A percentile compares a stretch with the other conserved stretches of the same genome.
phyloP scores from a whole-genome alignment of 2,329 filamentous ascomycete genomes.

The Aspergillus amoenus region DNA sequence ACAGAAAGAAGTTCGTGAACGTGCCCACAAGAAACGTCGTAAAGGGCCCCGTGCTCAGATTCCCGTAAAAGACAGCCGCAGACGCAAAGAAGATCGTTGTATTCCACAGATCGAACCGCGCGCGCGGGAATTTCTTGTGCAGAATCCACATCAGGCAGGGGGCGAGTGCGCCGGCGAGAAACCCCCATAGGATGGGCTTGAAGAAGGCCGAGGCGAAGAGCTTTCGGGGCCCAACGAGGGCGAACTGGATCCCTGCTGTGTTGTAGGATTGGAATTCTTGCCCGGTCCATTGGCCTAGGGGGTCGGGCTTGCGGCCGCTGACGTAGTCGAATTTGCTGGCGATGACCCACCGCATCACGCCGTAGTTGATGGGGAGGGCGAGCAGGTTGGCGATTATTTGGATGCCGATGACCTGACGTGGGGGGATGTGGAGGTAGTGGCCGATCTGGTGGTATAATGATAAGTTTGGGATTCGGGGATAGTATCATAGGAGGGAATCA shows the following conservation, averaged over 20 bases:
- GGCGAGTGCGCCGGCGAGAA: constrained; percentile 31
- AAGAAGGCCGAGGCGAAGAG: constrained; percentile 32
- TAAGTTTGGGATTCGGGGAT: background rate
- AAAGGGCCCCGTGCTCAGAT: constrained; percentile 60
- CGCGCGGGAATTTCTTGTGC: constrained; percentile 53
- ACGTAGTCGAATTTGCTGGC: constrained; percentile 58
- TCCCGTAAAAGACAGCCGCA: constrained; percentile 59
- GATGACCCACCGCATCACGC: constrained; percentile 60
- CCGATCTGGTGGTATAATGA: constrained; percentile 43
- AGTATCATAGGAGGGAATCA: background rate
- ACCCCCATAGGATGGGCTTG: constrained; percentile 30
- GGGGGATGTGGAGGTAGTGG: constrained; percentile 63
- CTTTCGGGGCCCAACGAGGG: constrained; percentile 49
- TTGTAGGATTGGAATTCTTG: constrained; percentile 53
- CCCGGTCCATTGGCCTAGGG: constrained; percentile 62
- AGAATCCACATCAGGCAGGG: constrained; percentile 48
- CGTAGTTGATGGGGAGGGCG: constrained; percentile 62
- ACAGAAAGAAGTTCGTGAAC: constrained; percentile 61
- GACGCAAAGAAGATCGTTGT: constrained; percentile 62
- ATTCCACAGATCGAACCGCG: constrained; percentile 60
- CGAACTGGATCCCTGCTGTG: constrained; percentile 60
- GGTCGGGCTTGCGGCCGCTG: constrained; percentile 52
- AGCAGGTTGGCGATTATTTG: constrained; percentile 60
- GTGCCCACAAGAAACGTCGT: constrained; percentile 60
- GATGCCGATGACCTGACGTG: constrained; percentile 59